phyloP scores from a whole-genome alignment of 768 basidiomycete genomes.

The Astraeus odoratus region DNA sequence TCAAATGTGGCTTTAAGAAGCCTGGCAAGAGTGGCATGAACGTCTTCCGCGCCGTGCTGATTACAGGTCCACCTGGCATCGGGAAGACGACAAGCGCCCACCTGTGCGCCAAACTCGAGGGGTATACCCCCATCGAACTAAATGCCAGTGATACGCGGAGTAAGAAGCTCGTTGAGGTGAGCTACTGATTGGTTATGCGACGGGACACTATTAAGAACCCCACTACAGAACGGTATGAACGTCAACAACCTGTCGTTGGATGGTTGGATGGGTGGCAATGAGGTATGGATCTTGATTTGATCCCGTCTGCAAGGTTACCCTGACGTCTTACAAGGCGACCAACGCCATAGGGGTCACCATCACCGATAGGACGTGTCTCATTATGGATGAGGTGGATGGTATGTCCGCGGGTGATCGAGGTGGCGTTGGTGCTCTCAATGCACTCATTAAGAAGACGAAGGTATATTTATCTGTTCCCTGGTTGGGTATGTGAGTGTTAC shows the following conservation, averaged over 20 bases:
- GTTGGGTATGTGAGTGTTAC: background rate
- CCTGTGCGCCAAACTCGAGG: constrained; percentile 82
- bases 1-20: constrained; percentile 82
- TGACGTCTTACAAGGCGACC: constrained; percentile 34
- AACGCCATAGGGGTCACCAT: constrained; percentile 69
- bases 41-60: constrained; percentile 76
- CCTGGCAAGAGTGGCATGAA: constrained; percentile 90
- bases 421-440: constrained; percentile 89
- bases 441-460: constrained; percentile 88
- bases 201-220: too few relatives aligned
- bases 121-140: constrained; percentile 89
- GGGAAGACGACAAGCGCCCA: constrained; percentile 98
- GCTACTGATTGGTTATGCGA: too few relatives aligned
- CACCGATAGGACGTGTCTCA: constrained; percentile 77
- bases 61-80: constrained; percentile 93
- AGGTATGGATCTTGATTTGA: constrained; percentile 29
- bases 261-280: constrained; percentile 64
- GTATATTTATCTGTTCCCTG: constrained; percentile 29
- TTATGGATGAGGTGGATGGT: constrained; percentile 99
- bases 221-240: constrained; percentile 72
- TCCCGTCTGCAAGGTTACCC: too few relatives aligned
- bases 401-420: constrained; percentile 98
- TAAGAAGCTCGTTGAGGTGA: constrained; percentile 93
- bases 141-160: constrained; percentile 95
- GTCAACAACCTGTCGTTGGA: constrained; percentile 85